Percentiles rank a stretch among this genome's conserved stretches.
Evolutionary conservation across 306 rosid species (phyloP).

Genomic region (Pterocarpus macrocarpus): DNA sequence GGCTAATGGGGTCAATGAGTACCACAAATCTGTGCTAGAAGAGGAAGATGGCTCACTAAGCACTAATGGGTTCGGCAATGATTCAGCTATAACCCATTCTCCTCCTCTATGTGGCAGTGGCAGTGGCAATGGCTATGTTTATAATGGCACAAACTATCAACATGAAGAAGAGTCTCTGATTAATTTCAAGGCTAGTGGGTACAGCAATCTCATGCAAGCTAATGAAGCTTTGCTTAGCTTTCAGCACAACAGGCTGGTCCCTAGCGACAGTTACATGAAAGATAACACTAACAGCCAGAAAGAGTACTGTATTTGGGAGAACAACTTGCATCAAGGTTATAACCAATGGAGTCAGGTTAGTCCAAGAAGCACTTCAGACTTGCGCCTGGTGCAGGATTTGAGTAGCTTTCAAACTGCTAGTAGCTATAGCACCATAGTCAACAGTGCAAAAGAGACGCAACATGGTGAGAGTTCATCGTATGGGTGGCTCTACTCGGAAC

Average conservation of each 20-base stretch:
- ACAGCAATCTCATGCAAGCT: constrained; percentile 30
- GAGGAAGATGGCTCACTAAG: constrained; percentile 48
- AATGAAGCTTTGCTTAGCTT: constrained; percentile 73
- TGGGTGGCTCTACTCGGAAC: constrained; percentile 66
- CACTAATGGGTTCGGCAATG: constrained; percentile 48
- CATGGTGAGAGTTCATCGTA: constrained; percentile 53
- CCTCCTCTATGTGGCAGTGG: constrained; percentile 46
- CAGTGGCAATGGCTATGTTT: constrained; percentile 36
- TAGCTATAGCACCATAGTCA: constrained; percentile 47
- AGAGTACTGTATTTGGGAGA: constrained; percentile 50
- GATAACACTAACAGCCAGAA: constrained; percentile 30
- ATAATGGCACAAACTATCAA: constrained; percentile 44
- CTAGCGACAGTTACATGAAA: constrained; percentile 38
- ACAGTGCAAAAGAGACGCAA: constrained; percentile 48
- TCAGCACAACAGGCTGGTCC: constrained; percentile 50
- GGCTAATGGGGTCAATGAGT: constrained; percentile 25
- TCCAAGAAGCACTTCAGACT: constrained; percentile 39
- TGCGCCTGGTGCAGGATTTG: constrained; percentile 49
- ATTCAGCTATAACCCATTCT: constrained; percentile 46
- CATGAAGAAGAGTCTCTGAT: constrained; percentile 56
- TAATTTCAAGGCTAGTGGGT: constrained; percentile 58
- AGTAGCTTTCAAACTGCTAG: constrained; percentile 64
- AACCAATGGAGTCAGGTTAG: constrained; percentile 51
- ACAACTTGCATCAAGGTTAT: constrained; percentile 39
- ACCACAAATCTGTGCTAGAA: constrained; percentile 44